Percentiles rank a stretch among this genome's conserved stretches.
Conservation (phyloP, 2,329 filamentous ascomycete genomes). For the Elsinoe arachidis region DNA sequence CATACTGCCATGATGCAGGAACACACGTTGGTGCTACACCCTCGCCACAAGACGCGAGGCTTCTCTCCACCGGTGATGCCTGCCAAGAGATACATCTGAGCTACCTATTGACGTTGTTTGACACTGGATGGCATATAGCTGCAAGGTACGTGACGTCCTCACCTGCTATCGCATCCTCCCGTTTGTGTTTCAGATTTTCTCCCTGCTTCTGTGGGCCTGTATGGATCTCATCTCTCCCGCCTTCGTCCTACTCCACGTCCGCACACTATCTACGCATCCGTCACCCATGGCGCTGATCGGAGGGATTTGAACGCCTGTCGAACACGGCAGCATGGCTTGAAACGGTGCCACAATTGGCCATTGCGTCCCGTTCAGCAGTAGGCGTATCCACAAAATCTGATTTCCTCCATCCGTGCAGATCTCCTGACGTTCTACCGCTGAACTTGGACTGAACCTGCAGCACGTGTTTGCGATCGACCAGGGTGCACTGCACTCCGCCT, state of each 20-base stretch:
- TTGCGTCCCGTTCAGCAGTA: too few relatives aligned
- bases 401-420: too few relatives aligned
- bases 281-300: neutral
- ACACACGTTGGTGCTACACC: neutral
- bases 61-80: neutral
- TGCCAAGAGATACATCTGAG: neutral
- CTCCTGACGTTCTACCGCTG: neutral
- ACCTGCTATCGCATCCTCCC: neutral
- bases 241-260: neutral
- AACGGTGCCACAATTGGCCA: too few relatives aligned
- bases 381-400: too few relatives aligned
- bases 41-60: neutral
- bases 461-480: conserved; percentile 1
- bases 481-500: neutral
- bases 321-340: too few relatives aligned
- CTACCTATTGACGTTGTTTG: neutral
- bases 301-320: too few relatives aligned
- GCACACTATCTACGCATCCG: neutral
- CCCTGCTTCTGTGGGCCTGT: neutral
- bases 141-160: neutral
- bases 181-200: neutral
- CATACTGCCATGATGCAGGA: neutral
- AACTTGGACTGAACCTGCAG: too few relatives aligned
- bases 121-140: neutral
- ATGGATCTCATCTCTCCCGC: neutral